phyloP scores from a whole-genome alignment of 352 stramenopile genomes.

The Globisporangium iwayamae region DNA sequence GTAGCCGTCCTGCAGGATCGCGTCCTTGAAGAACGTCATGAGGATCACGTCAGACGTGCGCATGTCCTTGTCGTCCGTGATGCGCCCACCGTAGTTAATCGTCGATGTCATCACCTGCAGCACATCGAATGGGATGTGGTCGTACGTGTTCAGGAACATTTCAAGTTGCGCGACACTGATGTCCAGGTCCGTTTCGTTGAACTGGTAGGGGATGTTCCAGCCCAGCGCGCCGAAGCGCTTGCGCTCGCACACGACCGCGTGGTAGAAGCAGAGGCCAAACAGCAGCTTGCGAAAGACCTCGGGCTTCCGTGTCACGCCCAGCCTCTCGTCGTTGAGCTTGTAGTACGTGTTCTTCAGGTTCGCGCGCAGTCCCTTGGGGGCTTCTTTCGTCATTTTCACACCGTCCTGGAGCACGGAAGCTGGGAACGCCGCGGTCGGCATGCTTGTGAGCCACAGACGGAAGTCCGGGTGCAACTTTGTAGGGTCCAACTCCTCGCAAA shows the following conservation, averaged over 20 bases:
- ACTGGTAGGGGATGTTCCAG: slow-evolving; percentile 97
- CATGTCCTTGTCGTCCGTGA: slow-evolving; percentile 95
- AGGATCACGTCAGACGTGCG: slow-evolving; percentile 89
- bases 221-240: slow-evolving; percentile 93
- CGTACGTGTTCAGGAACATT: slow-evolving; percentile 88
- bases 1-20: slow-evolving; percentile 75
- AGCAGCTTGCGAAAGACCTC: slow-evolving; percentile 92
- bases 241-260: slow-evolving; percentile 91
- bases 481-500: slow-evolving; percentile 89
- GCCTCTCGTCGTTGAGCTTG: slow-evolving; percentile 88
- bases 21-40: slow-evolving; percentile 84
- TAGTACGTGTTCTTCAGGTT: slow-evolving; percentile 95
- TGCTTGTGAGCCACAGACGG: slow-evolving; percentile 92
- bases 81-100: slow-evolving; percentile 93
- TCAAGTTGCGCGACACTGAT: slow-evolving; percentile 84
- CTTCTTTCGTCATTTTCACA: slow-evolving; percentile 97
- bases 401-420: slow-evolving; percentile 93
- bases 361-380: slow-evolving; percentile 90
- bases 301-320: slow-evolving; percentile 86
- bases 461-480: slow-evolving; percentile 91
- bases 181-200: slow-evolving; percentile 95
- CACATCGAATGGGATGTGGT: slow-evolving; percentile 84
- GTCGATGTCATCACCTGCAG: slow-evolving; percentile 92
- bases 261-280: slow-evolving; percentile 91
- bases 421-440: slow-evolving; percentile 78